Conservation (phyloP, 805 yeast species). For the Priceomyces haplophilus region DNA sequence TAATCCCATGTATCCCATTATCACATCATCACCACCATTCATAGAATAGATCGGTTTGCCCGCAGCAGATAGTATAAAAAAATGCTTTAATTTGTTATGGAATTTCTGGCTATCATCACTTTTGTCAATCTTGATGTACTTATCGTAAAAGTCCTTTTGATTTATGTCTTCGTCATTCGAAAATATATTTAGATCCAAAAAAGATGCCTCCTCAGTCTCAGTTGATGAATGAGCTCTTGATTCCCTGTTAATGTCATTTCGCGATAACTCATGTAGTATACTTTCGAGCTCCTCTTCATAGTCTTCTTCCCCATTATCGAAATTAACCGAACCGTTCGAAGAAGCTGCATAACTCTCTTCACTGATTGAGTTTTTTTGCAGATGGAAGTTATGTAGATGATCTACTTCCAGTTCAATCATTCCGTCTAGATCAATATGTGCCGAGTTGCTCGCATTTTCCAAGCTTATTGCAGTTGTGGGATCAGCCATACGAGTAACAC, state of each 20-base stretch:
- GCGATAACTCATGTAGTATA: slow-evolving; percentile 21
- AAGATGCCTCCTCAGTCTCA: not conserved
- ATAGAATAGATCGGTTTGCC: slow-evolving; percentile 86
- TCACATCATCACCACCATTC: slow-evolving; percentile 66
- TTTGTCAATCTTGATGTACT: slow-evolving; percentile 17
- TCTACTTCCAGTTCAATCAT: not conserved
- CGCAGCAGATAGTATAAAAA: slow-evolving; percentile 74
- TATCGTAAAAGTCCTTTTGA: slow-evolving; percentile 12
- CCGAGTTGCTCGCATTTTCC: slow-evolving; percentile 13
- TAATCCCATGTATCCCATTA: slow-evolving; percentile 72
- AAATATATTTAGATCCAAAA: slow-evolving; percentile 7
- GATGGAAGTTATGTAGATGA: slow-evolving; percentile 3
- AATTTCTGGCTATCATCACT: slow-evolving; percentile 14
- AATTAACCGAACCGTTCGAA: slow-evolving; percentile 5
- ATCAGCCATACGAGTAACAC: slow-evolving; percentile 5
- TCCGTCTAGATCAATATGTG: slow-evolving; percentile 2
- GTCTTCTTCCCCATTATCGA: slow-evolving; percentile 7
- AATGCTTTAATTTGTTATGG: slow-evolving; percentile 54
- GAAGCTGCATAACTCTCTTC: slow-evolving; percentile 4
- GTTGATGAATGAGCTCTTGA: not conserved
- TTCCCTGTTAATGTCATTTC: slow-evolving; percentile 9
- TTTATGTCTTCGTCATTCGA: not conserved
- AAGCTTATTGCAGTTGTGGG: slow-evolving; percentile 23
- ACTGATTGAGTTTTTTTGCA: slow-evolving; percentile 6
- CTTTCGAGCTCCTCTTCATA: slow-evolving; percentile 24